Conservation (phyloP, 2,329 filamentous ascomycete species). For the Apiospora sp. region DNA sequence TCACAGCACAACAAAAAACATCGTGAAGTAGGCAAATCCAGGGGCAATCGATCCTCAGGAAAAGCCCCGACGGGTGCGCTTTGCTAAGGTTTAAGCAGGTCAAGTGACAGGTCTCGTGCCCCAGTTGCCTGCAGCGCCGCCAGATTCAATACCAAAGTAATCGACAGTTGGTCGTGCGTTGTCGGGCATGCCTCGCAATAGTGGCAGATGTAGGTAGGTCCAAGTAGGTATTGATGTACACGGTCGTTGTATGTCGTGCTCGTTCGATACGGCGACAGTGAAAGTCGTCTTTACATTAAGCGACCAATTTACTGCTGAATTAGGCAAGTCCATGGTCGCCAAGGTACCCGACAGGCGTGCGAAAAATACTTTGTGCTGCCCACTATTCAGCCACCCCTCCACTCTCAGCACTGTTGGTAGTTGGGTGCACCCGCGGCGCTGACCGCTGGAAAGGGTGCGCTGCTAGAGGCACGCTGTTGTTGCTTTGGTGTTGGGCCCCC, state of each 20-base stretch:
- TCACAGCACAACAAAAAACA: conserved; percentile 19
- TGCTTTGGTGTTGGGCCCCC: conserved; percentile 9
- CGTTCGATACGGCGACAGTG: neutral
- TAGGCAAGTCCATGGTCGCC: conserved; percentile 17
- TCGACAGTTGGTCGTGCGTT: conserved; percentile 18
- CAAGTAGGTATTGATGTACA: neutral
- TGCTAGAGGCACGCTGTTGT: conserved; percentile 10
- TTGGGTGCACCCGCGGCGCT: conserved; percentile 16
- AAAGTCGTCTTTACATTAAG: neutral
- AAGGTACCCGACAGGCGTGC: neutral
- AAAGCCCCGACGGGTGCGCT: neutral
- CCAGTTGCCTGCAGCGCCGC: conserved; percentile 6
- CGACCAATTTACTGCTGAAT: conserved; percentile 6
- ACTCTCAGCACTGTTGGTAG: conserved; percentile 9
- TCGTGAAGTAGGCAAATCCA: conserved; percentile 14
- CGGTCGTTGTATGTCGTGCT: conserved; percentile 1
- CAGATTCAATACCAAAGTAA: neutral
- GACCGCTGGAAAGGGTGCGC: conserved; percentile 11
- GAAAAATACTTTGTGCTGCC: neutral
- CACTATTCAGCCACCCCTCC: conserved; percentile 19
- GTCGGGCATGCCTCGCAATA: neutral
- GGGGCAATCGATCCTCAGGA: conserved; percentile 4
- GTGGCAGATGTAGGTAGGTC: neutral
- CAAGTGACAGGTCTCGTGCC: conserved; percentile 14
- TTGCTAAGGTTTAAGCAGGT: neutral